phyloP scores from a whole-genome alignment of 2,329 filamentous ascomycete species.

The Triangularia verruculosa region DNA sequence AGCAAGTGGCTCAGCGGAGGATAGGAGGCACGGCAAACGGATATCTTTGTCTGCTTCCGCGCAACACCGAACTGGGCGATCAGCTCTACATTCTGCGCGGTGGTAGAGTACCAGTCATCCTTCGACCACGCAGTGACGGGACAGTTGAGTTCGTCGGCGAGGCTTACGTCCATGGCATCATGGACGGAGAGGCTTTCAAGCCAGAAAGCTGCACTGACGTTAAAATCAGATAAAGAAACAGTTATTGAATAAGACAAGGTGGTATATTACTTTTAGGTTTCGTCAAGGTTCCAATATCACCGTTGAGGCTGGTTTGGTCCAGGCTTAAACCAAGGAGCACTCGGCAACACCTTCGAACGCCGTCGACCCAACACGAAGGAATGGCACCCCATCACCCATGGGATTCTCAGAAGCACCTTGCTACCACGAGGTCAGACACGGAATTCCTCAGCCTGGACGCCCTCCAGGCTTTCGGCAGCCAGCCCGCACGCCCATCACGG shows the following conservation, averaged over 20 bases:
- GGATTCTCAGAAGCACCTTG: background rate
- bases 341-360: background rate
- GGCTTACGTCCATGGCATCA: conserved; percentile 13
- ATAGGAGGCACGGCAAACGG: conserved; percentile 1
- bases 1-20: conserved; percentile 3
- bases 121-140: conserved; percentile 8
- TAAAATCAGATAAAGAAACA: conserved; percentile 9
- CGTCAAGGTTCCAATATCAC: background rate
- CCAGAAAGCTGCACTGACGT: conserved; percentile 6
- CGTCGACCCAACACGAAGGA: background rate
- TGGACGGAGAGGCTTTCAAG: conserved; percentile 14
- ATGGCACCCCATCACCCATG: background rate
- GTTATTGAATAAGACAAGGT: background rate
- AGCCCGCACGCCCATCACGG: background rate
- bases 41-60: conserved; percentile 15
- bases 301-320: background rate
- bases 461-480: background rate
- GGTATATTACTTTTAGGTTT: background rate
- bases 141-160: conserved; percentile 13
- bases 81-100: conserved; percentile 10
- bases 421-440: background rate
- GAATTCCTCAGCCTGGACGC: background rate
- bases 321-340: background rate
- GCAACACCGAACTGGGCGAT: conserved; percentile 5
- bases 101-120: conserved; percentile 11